These are phyloP conservation scores for Pseudogymnoascus sp. DNA, from an alignment of 2,329 filamentous ascomycete species.

Conservation along the genomic window DNA sequence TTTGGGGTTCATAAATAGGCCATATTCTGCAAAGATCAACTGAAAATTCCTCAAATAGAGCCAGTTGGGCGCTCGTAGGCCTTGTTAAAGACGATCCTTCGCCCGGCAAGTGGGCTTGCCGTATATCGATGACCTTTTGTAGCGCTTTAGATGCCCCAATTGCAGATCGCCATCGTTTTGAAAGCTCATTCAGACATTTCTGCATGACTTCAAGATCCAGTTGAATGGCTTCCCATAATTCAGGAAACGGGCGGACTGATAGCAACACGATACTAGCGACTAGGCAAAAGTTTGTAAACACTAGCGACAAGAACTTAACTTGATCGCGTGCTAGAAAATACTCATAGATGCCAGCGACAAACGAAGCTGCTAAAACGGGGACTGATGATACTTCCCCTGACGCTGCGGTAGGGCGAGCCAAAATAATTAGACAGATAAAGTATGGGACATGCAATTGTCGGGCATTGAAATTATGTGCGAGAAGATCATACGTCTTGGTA, in stretches of 20 bases:
- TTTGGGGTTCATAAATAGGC: background rate
- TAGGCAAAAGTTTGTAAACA: slow-evolving; percentile 37
- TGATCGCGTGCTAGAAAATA: slow-evolving; percentile 38
- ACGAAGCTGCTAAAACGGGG: slow-evolving; percentile 35
- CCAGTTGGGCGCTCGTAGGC: background rate
- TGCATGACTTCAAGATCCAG: background rate
- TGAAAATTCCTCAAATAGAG: background rate
- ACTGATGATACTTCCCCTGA: slow-evolving; percentile 27
- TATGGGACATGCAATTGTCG: slow-evolving; percentile 34
- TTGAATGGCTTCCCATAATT: background rate
- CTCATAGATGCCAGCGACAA: slow-evolving; percentile 36
- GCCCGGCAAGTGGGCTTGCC: background rate
- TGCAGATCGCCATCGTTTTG: background rate
- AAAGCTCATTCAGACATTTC: background rate
- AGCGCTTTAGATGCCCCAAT: background rate
- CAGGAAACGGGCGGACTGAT: background rate
- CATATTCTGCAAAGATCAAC: background rate
- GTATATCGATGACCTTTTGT: background rate
- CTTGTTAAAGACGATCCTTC: background rate
- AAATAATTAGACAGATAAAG: slow-evolving; percentile 34
- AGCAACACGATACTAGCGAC: slow-evolving; percentile 24
- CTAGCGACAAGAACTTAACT: slow-evolving; percentile 34
- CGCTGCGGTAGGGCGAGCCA: slow-evolving; percentile 29
- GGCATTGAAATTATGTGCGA: slow-evolving; percentile 31
- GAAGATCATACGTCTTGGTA: background rate